Base-by-base conservation (phyloP, 306 rosid genomes). In the Erythrophleum fordii region DNA sequence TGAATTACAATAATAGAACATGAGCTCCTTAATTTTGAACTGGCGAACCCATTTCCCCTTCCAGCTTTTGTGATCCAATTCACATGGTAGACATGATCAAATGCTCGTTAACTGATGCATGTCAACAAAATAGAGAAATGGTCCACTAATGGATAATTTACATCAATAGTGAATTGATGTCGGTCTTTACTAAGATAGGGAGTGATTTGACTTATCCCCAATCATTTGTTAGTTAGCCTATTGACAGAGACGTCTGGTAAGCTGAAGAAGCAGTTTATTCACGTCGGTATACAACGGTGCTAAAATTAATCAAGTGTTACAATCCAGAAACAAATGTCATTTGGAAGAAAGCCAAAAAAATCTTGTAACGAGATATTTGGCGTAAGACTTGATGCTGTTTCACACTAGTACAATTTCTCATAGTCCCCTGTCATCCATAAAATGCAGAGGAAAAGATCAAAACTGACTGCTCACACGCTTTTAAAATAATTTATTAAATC, bases 391-490 rank as follows among this genome's bases (percentile, higher is more conserved):
- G 64, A 25, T 17, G 46, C 34, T 58, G 64, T 11, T 23, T 5
- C 35, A 58, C 31, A 11, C 34, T 56, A 22, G 0, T 58, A 12
- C 25, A 25, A 52, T 1, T 5, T 56, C 64, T 3, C 64, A 10
- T 10, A 1, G 64, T 23, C 34, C 23, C 34, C 64, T 58, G 64
- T 1, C 8, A 16, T 11, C 11, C 56, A 18, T 59, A 13, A 29
- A 48, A 3, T 22, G 52, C 60, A 34, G 26, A 26, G 44, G 45
- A 77, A 76, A 44, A n/a, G 16, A 80, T 76, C 52, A 71, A 28
- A 77, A 13, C 5, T 51, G 61, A 22, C 64, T 35, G 10, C 77
- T 37, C 60, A 77, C 88, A 68, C 78, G 78, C 49, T 77, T 72
- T 12, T 23, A 5, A 11, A 72, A 26, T 72, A 58, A 55, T 67